Evolutionary conservation across 2,329 filamentous ascomycete species (phyloP), one percentile per base, ranked within the genome.

Genomic region (Aspergillus hortae): DNA sequence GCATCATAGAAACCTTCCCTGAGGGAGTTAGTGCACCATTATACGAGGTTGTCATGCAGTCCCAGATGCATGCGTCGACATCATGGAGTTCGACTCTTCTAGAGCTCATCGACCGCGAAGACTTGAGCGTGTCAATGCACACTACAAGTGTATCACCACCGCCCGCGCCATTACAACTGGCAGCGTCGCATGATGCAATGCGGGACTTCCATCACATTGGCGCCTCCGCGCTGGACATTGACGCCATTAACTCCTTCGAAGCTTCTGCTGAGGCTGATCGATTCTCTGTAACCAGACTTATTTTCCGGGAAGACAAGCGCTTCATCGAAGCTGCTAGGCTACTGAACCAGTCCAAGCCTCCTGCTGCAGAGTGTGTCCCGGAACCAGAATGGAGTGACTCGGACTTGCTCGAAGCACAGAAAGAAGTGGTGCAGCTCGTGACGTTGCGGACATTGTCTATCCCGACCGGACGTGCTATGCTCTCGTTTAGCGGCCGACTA

Each of bases 221-320:
- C 51, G 69, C 59, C 32, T 75, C 74, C 21, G 71, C 77, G 3
- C 62, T 77, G 27, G 78, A 81, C 40, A 69, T 71, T 12, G 78
- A 79, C 56, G 60, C 67, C 7, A 71, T 76, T 42, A 80, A 82
- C 42, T 80, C 84, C 0, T 84, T 87, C 49, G 88, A 94, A 57
- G 90, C 90, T 44, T 87, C 88, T 5, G 88, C 90, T 50, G 92
- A 94, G 67, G 87, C 87, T 30, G 90, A 96, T 64, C 84, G 91
- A 25, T 86, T 92, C 68, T 81, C 86, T 9, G 85, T 97, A 6
- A 95, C 94, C 27, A 85, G 86, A 47, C 78, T 94, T 7, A 86
- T 99, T 25, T 99, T 97, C 79, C 87, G 86, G 54, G 91, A 97
- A 59, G 94, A 99, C 64, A 85, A 91, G 54, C 86, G 94, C 33